Evolutionary conservation across 306 rosid genomes (phyloP).

Genomic region (Oxytropis ochrocephala): DNA sequence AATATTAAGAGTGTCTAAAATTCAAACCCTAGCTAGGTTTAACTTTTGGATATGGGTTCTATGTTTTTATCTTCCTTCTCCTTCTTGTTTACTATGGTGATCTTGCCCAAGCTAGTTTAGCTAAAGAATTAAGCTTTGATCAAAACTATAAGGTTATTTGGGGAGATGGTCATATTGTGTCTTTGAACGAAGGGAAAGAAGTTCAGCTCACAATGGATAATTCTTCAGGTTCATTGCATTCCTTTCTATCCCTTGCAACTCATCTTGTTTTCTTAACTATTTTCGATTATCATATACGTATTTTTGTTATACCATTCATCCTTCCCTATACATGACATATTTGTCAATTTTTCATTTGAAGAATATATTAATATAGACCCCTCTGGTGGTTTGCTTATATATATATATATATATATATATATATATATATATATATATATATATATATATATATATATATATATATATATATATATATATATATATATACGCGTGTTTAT

Average conservation of each 20-base stretch:
- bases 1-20: not conserved
- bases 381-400: too few relatives aligned
- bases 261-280: not conserved
- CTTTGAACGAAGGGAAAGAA: conserved; percentile 29
- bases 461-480: too few relatives aligned
- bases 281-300: not conserved
- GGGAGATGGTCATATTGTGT: conserved; percentile 35
- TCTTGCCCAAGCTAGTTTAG: not conserved
- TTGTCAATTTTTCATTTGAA: too few relatives aligned
- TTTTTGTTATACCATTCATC: not conserved
- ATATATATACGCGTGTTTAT: too few relatives aligned
- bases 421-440: too few relatives aligned
- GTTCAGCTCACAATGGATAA: conserved; percentile 48
- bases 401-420: too few relatives aligned
- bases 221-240: conserved; percentile 28
- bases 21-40: not conserved
- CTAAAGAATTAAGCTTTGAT: conserved; percentile 23
- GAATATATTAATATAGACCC: too few relatives aligned
- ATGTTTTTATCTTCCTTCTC: not conserved
- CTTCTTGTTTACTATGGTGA: not conserved
- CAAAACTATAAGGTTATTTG: conserved; percentile 37
- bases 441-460: too few relatives aligned
- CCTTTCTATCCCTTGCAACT: not conserved
- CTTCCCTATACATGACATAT: too few relatives aligned
- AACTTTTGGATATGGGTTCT: conserved; percentile 16